phyloP scores from a whole-genome alignment of 2,329 filamentous ascomycete genomes.

The Bipolaris zeicola region DNA sequence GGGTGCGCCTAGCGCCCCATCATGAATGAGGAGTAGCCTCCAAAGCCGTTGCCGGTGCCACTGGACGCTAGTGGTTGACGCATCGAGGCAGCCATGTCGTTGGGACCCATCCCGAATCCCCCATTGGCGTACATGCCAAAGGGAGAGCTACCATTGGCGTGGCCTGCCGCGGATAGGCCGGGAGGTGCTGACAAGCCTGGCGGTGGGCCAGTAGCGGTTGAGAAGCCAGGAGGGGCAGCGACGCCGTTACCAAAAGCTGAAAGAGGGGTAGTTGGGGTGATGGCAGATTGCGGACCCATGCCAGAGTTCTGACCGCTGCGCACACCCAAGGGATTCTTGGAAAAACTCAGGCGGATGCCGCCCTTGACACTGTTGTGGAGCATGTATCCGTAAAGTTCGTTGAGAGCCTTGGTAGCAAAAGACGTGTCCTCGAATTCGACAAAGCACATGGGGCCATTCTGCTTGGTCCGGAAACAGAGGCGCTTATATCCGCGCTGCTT shows the following conservation, averaged over 20 bases:
- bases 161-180: constrained; percentile 59
- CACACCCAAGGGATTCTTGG: constrained; percentile 94
- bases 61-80: constrained; percentile 43
- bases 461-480: constrained; percentile 91
- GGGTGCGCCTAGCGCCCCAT: constrained; percentile 43
- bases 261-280: constrained; percentile 59
- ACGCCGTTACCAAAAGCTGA: constrained; percentile 63
- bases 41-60: constrained; percentile 39
- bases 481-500: constrained; percentile 95
- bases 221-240: constrained; percentile 63
- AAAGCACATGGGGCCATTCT: constrained; percentile 97
- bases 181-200: constrained; percentile 80
- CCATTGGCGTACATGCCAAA: constrained; percentile 48
- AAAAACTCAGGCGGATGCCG: constrained; percentile 93
- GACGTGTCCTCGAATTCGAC: constrained; percentile 96
- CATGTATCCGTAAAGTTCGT: constrained; percentile 84
- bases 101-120: constrained; percentile 42
- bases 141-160: constrained; percentile 37
- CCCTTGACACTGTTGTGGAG: constrained; percentile 93
- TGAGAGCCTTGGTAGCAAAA: constrained; percentile 87
- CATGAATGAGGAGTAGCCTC: constrained; percentile 47
- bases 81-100: constrained; percentile 44
- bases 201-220: constrained; percentile 75
- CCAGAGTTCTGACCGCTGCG: constrained; percentile 72
- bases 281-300: constrained; percentile 57